Percentiles rank a stretch among this genome's conserved stretches.
Conservation (phyloP, 2,329 filamentous ascomycete genomes). For the Colletotrichum cordylinicola region DNA sequence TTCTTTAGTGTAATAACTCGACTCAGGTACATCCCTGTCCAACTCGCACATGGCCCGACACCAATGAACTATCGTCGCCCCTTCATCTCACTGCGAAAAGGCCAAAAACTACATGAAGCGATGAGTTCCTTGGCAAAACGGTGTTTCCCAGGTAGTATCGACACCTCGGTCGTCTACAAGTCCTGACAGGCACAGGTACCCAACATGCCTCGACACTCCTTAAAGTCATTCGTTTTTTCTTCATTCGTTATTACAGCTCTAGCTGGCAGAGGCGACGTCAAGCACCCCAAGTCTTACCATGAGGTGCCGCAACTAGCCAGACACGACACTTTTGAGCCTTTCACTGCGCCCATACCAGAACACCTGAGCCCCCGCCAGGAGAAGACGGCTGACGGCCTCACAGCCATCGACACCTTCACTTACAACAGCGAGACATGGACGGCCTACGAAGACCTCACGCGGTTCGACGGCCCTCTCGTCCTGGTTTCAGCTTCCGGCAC, state of each 20-base stretch:
- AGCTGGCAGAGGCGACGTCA: background rate
- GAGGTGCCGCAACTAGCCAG: background rate
- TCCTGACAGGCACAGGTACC: background rate
- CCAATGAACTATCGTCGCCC: background rate
- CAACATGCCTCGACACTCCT: background rate
- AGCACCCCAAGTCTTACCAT: background rate
- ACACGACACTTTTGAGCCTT: background rate
- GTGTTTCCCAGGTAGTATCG: fast-evolving
- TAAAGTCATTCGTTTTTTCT: background rate
- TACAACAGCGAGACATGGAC: background rate
- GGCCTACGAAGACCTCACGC: background rate
- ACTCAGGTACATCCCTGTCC: background rate
- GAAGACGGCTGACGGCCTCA: background rate
- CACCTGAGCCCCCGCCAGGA: background rate
- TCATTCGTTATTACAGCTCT: background rate
- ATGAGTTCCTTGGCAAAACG: background rate
- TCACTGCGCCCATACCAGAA: background rate
- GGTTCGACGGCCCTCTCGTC: background rate
- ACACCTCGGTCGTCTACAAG: background rate
- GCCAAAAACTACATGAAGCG: background rate
- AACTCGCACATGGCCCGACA: background rate
- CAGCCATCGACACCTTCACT: background rate
- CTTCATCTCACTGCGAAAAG: background rate
- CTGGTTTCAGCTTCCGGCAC: background rate
- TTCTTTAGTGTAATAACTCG: background rate